A percentile compares a stretch with the other conserved stretches of the same genome.
Evolutionary conservation across 2,329 filamentous ascomycete species (phyloP).

Genomic region (Hypocrella siamensis): DNA sequence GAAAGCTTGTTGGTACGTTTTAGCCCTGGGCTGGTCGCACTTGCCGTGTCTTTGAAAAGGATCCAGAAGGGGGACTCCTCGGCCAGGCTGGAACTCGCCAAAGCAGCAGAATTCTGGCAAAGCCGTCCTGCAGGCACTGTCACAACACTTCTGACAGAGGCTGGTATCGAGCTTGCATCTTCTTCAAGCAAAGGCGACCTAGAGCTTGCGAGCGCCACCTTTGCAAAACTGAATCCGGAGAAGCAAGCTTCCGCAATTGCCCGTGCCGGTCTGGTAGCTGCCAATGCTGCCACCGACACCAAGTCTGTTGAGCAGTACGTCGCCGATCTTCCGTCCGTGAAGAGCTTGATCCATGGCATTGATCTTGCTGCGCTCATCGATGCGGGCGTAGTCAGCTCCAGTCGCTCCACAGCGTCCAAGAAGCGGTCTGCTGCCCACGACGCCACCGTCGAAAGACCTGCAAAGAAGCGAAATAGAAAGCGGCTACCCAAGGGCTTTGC

Average conservation of each 20-base stretch:
- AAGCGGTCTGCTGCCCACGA: slow-evolving; percentile 31
- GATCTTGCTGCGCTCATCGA: slow-evolving; percentile 47
- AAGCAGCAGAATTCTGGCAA: slow-evolving; percentile 71
- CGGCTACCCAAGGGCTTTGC: slow-evolving; percentile 61
- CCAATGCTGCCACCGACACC: slow-evolving; percentile 49
- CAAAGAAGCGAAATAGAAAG: slow-evolving; percentile 42
- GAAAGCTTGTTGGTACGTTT: slow-evolving; percentile 56
- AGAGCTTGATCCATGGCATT: slow-evolving; percentile 42
- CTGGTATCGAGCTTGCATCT: slow-evolving; percentile 67
- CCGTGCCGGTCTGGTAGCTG: slow-evolving; percentile 73
- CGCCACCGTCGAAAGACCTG: slow-evolving; percentile 22
- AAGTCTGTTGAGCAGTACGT: slow-evolving; percentile 38
- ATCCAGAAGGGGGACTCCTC: slow-evolving; percentile 57
- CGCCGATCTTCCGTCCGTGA: slow-evolving; percentile 42
- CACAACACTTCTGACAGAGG: slow-evolving; percentile 59
- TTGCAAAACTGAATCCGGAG: slow-evolving; percentile 51
- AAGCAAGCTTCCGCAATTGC: slow-evolving; percentile 54
- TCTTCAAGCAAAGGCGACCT: slow-evolving; percentile 57
- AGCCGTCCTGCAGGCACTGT: slow-evolving; percentile 31
- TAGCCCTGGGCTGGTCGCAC: slow-evolving; percentile 69
- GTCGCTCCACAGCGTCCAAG: slow-evolving; percentile 20
- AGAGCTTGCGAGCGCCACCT: slow-evolving; percentile 59
- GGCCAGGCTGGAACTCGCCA: slow-evolving; percentile 58
- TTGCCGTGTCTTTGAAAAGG: slow-evolving; percentile 66
- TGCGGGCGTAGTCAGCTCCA: slow-evolving; percentile 41